Base-by-base conservation (phyloP, 73 alveolate species). In the Paramecium bursaria region DNA sequence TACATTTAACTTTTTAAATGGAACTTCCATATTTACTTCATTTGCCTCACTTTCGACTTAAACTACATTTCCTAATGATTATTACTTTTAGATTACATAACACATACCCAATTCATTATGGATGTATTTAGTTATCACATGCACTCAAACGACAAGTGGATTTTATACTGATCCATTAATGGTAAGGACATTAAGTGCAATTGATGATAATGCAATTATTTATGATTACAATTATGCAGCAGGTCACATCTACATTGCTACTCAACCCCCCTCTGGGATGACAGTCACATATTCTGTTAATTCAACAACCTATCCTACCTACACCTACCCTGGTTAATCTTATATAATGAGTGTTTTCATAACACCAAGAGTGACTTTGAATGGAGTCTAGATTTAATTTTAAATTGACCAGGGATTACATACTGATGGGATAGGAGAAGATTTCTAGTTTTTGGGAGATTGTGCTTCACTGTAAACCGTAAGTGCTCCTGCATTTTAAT, bases 201-300 rank as follows among this genome's bases (percentile, higher is more conserved):
- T 57, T 4, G 76, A 57, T 57, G 76, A 57, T 57, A 26, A 23
- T 11, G 76, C 76, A 10, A 57, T 57, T 48, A 15, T 57, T 29
- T 57, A 57, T 57, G 76, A 57, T 57, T 57, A 23, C 29, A 57
- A 29, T 57, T 29, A 57, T 14, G 15, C 30, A 57, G 76, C 76
- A 29, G 76, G 31, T 9, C 49, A 57, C 9, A 29, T 57, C 17
- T 29, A 57, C 31, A 44, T 57, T 29, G 76, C 29, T 27, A 50
- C 26, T 17, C 31, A 29, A 3, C 76, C 76, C 17, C 49, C 76
- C 0, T 57, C 76, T 25, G 76, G 76, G 21, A 57, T 57, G 76
- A 57, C 50, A 14, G 50, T 57, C 14, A 57, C 76, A 26, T 57
- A n/a, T 50, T 3, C 0, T 2, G 52, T 57, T 0, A 50, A 57